phyloP scores from a whole-genome alignment of 192 early-diverging fungal genomes.

The Backusella morwellensis region DNA sequence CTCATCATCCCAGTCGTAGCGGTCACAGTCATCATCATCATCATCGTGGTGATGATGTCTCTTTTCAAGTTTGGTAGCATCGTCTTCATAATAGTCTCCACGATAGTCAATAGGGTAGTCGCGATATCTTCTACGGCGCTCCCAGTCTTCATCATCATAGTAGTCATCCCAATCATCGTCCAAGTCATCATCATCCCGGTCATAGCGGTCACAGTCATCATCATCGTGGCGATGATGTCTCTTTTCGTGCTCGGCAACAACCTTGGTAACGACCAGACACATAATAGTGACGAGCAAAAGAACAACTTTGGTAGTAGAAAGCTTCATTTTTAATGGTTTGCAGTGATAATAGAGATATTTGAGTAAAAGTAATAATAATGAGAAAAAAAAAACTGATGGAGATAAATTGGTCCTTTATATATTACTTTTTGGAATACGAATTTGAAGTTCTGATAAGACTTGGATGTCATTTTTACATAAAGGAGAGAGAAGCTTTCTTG shows the following conservation, averaged over 20 bases:
- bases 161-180: not conserved
- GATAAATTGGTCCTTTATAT: not conserved
- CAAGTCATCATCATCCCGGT: not conserved
- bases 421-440: not conserved
- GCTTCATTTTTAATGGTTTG: not conserved
- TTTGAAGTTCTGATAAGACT: not conserved
- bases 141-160: not conserved
- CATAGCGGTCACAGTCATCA: not conserved
- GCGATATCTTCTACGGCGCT: not conserved
- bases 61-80: not conserved
- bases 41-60: not conserved
- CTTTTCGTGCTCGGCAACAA: not conserved
- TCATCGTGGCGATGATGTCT: not conserved
- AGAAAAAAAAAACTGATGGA: not conserved
- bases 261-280: not conserved
- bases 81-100: too few relatives aligned
- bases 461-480: not conserved
- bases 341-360: not conserved
- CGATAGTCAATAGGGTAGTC: too few relatives aligned
- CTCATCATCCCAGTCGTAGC: not conserved
- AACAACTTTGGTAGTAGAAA: not conserved
- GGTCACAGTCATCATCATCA: not conserved
- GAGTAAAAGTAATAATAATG: not conserved
- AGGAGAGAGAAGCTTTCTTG: not conserved
- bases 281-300: not conserved